Evolutionary conservation across 768 basidiomycete genomes (phyloP), one percentile per base, ranked within the genome.

Genomic region (Rhodosporidiobolus odoratus): DNA sequence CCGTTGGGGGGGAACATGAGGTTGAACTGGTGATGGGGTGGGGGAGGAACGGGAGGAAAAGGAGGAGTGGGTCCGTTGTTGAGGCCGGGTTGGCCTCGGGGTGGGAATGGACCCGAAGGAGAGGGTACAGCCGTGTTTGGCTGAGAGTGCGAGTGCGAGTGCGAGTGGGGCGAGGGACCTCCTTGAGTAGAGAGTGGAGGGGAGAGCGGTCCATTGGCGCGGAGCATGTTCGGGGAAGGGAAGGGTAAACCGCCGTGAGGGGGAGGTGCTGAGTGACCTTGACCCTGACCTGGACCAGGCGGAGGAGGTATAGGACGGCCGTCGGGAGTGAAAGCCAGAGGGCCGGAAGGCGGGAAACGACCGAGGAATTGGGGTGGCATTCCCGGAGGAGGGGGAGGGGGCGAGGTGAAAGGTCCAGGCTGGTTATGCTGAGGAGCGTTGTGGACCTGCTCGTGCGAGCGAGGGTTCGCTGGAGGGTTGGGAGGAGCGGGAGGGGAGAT

Each of bases 361-460:
- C 27, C 16, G 41, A 27, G 38, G 60, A 62, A 62, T 23, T 71
- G 64, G 2, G 65, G 69, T 34, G 58, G 62, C 34, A 65, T 56
- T 25, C 58, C 45, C 0, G 58, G 53, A 13, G 64, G 63, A 16
- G 52, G 58, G 8, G 35, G 25, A 21, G 66, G 52, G 30, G 58
- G 32, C 15, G 65, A 5, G 45, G 61, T 17, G 45, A 38, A 34
- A n/a, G 66, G 40, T 9, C 48, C 56, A 34, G 21, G 9, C 52
- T 8, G 52, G 8, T 37, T 43, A 23, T 47, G 45, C 54, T 37
- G 56, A 57, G 56, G 35, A 35, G 53, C 10, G 30, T 54, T 27
- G 8, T 53, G 50, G 21, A 9, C 13, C 34, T n/a, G 45, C 3
- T 53, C 52, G 6, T 50, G 48, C 23, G 12, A n/a, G 12, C 9